These are phyloP conservation scores for Ascomycota sp. DNA, from an alignment of 2,329 filamentous ascomycete species.

Conservation along the genomic window DNA sequence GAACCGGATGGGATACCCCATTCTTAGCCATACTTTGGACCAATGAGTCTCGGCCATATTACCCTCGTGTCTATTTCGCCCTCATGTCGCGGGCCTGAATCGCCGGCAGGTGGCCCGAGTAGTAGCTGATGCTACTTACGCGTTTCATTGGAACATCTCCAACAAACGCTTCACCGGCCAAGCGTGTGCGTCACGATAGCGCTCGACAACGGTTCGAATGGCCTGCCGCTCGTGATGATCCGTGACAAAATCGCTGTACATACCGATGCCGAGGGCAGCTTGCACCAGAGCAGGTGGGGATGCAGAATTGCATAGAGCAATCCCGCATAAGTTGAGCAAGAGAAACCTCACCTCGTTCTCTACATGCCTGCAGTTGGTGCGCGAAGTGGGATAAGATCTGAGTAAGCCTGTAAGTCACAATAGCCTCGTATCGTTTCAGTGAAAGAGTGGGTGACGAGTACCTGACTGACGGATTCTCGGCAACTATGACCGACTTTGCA, in stretches of 20 bases:
- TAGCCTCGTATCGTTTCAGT: not conserved
- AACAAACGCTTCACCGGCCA: slow-evolving; percentile 18
- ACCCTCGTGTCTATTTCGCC: no score
- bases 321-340: slow-evolving; percentile 19
- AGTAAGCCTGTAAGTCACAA: not conserved
- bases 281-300: slow-evolving; percentile 18
- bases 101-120: no score
- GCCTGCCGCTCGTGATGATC: slow-evolving; percentile 17
- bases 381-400: slow-evolving; percentile 4
- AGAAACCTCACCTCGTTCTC: slow-evolving; percentile 17
- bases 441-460: slow-evolving; percentile 2
- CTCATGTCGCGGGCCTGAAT: no score
- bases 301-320: slow-evolving; percentile 16
- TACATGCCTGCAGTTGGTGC: slow-evolving; percentile 13
- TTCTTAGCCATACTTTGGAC: no score
- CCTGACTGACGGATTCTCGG: slow-evolving; percentile 17
- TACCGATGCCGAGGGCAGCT: slow-evolving; percentile 17
- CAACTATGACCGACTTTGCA: slow-evolving; percentile 18
- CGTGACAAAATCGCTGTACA: slow-evolving; percentile 21
- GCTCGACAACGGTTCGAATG: slow-evolving; percentile 19
- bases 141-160: slow-evolving; percentile 12
- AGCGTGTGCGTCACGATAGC: slow-evolving; percentile 20
- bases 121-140: no score
- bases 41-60: no score
- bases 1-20: no score